Evolutionary conservation across 2,329 filamentous ascomycete genomes (phyloP), one percentile per base, ranked within the genome.

Genomic region (Fusarium domesticum): DNA sequence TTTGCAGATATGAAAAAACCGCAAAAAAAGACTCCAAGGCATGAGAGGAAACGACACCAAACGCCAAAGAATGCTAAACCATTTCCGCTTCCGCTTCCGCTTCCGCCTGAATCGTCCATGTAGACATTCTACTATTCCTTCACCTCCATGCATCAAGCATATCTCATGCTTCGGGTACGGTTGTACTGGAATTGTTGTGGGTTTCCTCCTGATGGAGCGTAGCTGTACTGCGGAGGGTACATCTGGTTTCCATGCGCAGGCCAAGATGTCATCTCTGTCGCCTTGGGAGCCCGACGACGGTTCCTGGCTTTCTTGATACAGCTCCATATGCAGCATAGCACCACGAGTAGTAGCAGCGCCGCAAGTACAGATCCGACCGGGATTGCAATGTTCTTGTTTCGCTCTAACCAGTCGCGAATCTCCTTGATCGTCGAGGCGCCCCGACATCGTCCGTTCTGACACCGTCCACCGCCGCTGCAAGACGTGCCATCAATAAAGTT

Each of bases 401-500:
- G 70, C 18, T 79, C 70, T 64, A 97, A 83, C 86, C 89, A 96
- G 48, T 76, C 77, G 42, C 71, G 73, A 51, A 95, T 83, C 68
- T 90, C 83, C 50, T 83, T 84, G 56, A 76, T 75, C 2, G 87
- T 77, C 19, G 80, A 84, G 28, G 81, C 73, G 49, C 89, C 91
- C 57, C 77, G 67, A 69, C 93, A 98, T 56, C 75, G 71, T 34
- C 93, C 93, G 58, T 91, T 92, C 39, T 66, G 64, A 67, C 93
- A 98, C 44, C 73, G 76, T 6, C 93, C 93, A 42, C 89, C 88
- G 15, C 85, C 87, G 40, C 82, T 77, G 64, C 93, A 98, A 2
- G 79, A 72, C 1, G 93, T 97, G 15, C 93, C 93, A 63, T 98
- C 93, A 20, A 97, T 74, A 69, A 95, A 97, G 69, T 95, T 93